Evolutionary conservation across 352 stramenopile species (phyloP), one percentile per base, ranked within the genome.

Genomic region (Aphanomyces cochlioides): DNA sequence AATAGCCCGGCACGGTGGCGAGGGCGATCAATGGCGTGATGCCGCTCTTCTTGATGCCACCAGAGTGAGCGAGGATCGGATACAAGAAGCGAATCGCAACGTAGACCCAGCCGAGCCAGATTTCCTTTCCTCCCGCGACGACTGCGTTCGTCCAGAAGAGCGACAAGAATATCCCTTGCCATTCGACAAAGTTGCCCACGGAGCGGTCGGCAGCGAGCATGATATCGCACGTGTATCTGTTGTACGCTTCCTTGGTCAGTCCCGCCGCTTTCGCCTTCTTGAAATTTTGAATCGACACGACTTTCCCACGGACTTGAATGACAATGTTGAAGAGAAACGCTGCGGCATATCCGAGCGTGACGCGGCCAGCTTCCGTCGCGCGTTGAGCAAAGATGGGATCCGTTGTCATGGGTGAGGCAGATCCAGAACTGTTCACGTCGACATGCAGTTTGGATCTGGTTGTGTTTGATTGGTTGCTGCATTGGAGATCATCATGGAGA

Each of bases 141-240:
- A 70, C 21, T 5, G 64, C 64, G 56, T 70, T 61, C n/a, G 64
- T 56, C 64, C 64, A 70, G 19, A 70, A 70, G 39, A 70, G 47
- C 8, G 47, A 13, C 17, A 70, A 39, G 45, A 70, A 70, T 5
- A 41, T 61, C 38, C 64, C 45, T 63, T 70, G 64, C 64, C 64
- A 70, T 37, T 70, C 64, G 47, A 70, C 64, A 47, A 70, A 70
- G 54, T 70, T 70, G 37, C 64, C 64, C 34, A 70, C 64, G 8
- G 64, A 70, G 17, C 64, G 48, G 19, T 70, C 64, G 19, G 50
- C 47, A 3, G 64, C 45, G 8, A 70, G 17, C 47, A 70, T 63
- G 13, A 59, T 15, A 43, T 70, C 47, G 40, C 47, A 50, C 13
- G 64, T 58, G 47, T 70, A 70, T 15, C 64, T 45, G 21, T 70